Base-by-base conservation (phyloP, 257 asterid species). In the Datura wrightii region DNA sequence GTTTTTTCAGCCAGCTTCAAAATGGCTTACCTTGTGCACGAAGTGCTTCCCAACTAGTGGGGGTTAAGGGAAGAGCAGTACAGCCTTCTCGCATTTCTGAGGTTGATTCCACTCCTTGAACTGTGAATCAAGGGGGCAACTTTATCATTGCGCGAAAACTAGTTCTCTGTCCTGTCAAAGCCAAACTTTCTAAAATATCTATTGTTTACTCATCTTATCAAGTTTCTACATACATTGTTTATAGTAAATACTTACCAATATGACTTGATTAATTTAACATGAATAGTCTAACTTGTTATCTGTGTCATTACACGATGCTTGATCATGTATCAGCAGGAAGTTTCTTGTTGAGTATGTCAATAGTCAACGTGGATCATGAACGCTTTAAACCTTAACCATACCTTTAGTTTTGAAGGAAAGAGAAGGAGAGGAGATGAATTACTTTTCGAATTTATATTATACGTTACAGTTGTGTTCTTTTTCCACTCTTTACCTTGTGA, bases 151-250 rank as follows among this genome's bases (percentile, higher is more conserved):
- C 6, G 24, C 18, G 41, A 48, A 72, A 14, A 74, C 14, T 24
- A 8, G 42, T 2, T 46, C 5, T 34, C 81, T 2, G 19, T 74
- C 60, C 24, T 48, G 42, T 74, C 24, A 74, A 24, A 31, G 39
- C 81, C 81, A 46, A 74, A 74, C 55, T 48, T 39, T 74, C 81
- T 74, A 48, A 36, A 74, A 48, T 48, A 50, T 74, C 41, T 48
- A 37, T 24, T 74, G 81, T 48, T 74, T 74, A 24, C 19, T 60
- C 81, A 74, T 24, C 60, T 48, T 13, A 13, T 74, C 81, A 74
- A 48, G 60, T 48, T 48, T 74, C 44, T 14, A 13, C 60, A 46
- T 24, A 48, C 81, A 19, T 24, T 60, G 24, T 48, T 13, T 74
- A 60, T 48, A 48, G 55, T 72, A 24, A 74, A 19, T 50, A 74